These are phyloP conservation scores for Cucumis cinereus DNA, from an alignment of 306 rosid genomes.

Conservation along the genomic window DNA sequence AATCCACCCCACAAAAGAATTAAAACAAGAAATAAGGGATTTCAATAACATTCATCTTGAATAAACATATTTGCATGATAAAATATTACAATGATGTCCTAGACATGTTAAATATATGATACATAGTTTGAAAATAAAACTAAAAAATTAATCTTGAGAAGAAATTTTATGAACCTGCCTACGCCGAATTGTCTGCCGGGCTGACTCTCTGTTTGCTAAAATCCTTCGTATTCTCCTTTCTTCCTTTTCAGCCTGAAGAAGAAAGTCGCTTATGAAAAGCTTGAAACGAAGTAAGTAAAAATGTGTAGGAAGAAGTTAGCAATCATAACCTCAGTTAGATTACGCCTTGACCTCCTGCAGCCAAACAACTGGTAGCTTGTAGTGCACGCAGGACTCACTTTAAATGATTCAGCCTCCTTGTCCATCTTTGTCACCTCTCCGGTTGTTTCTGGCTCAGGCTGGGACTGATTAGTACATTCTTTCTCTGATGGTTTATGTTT, in stretches of 20 bases:
- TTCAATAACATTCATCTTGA: background rate
- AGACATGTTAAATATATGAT: background rate
- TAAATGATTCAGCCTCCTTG: constrained; percentile 29
- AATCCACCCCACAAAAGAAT: background rate
- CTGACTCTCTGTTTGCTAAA: constrained; percentile 93
- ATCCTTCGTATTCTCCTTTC: constrained; percentile 71
- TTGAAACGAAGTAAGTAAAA: background rate
- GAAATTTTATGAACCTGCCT: constrained; percentile 53
- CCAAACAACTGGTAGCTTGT: constrained; percentile 26
- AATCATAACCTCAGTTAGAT: constrained; percentile 63
- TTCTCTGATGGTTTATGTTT: constrained; percentile 27
- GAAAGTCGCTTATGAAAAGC: background rate
- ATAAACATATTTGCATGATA: background rate
- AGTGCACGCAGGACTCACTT: constrained; percentile 20
- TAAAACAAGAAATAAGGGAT: background rate
- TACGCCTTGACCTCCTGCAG: constrained; percentile 50
- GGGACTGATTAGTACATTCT: constrained; percentile 9
- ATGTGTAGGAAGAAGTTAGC: background rate
- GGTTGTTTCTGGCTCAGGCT: constrained; percentile 14
- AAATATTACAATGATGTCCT: background rate
- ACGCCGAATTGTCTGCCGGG: constrained; percentile 94
- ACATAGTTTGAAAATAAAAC: background rate
- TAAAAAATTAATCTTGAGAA: background rate
- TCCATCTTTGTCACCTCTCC: constrained; percentile 24
- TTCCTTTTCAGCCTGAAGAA: constrained; percentile 75